Evolutionary conservation across 1,284 basidiomycete genomes (phyloP), one percentile per base, ranked within the genome.

Genomic region (Sutorius eximius): DNA sequence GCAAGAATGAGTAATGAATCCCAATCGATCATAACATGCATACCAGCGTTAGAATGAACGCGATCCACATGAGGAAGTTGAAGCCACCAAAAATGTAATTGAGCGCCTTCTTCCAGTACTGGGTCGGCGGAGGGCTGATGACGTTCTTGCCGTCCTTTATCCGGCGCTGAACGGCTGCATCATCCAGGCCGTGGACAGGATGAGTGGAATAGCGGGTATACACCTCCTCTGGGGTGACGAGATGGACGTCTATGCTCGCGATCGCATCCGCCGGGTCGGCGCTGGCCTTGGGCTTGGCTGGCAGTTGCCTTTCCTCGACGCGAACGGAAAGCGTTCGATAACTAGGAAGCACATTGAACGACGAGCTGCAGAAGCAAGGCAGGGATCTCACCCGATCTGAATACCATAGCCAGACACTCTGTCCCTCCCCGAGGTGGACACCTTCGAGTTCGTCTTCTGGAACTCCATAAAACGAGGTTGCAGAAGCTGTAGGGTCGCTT

Each of bases 41-140:
- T 66, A 77, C 75, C 45, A 75, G 46, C 0, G 75, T 76, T 51
- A 78, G 65, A 52, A 81, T 67, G 64, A 77, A 77, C 7, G 77
- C 79, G 38, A 78, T 72, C 75, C 77, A 78, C 70, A 81, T 78
- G 43, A 81, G 67, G 55, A 77, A 77, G 59, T 77, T 79, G 66
- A 81, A 81, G 3, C 76, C 81, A 15, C 80, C 81, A 52, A 82
- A 82, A 20, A 79, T 60, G 52, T 80, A 82, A 60, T 76, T 76
- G 36, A 81, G 68, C 3, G 73, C 65, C 63, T 81, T 82, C 66
- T 75, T 75, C 72, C 74, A 75, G 60, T 76, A 76, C 34, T 75
- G 73, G 18, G 72, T 77, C 5, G 74, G 74, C 9, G 79, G 76
- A 3, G 77, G 74, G 5, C 74, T 75, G 49, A 82, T 77, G 52